Evolutionary conservation across 495 filamentous ascomycete genomes (phyloP).

Genomic region (Sordaria brevicollis): DNA sequence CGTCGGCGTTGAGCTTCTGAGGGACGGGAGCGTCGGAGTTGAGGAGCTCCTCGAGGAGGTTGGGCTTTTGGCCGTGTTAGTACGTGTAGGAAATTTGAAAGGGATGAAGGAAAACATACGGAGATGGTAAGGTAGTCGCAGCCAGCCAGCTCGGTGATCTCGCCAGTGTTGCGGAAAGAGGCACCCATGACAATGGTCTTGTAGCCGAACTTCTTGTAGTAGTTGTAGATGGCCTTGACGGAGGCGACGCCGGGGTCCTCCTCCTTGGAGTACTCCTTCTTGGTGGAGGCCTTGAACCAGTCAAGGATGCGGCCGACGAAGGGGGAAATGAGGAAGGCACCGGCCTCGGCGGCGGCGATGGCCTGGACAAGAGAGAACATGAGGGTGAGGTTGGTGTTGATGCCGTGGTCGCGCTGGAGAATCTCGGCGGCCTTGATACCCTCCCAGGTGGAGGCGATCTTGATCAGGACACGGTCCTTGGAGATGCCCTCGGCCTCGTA

Average conservation of each 20-base stretch:
- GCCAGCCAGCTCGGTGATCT: constrained; percentile 95
- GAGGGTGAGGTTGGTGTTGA: constrained; percentile 98
- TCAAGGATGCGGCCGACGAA: constrained; percentile 99
- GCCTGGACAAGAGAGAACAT: constrained; percentile 97
- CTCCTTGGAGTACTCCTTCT: constrained; percentile 77
- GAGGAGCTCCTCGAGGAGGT: constrained; percentile 85
- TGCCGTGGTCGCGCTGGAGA: constrained; percentile 82
- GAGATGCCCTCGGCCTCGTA: constrained; percentile 85
- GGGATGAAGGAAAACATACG: constrained; percentile 37
- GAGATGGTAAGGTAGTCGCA: constrained; percentile 99
- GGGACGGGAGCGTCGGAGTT: constrained; percentile 70
- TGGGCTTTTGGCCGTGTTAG: constrained; percentile 42
- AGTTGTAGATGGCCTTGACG: constrained; percentile 96
- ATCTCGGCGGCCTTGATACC: constrained; percentile 95
- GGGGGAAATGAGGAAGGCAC: constrained; percentile 96
- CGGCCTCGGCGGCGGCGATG: constrained; percentile 92
- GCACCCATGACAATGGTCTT: constrained; percentile 99
- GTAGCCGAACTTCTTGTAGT: constrained; percentile 99
- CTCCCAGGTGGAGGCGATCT: constrained; percentile 85
- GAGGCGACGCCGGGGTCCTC: constrained; percentile 97
- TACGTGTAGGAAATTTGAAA: not conserved
- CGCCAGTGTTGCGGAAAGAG: constrained; percentile 88
- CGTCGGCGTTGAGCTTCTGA: constrained; percentile 77
- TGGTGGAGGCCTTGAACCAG: constrained; percentile 95
- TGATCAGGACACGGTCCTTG: constrained; percentile 90